These are phyloP conservation scores for Candida pseudoglaebosa DNA, from an alignment of 805 yeast species.

Conservation along the genomic window DNA sequence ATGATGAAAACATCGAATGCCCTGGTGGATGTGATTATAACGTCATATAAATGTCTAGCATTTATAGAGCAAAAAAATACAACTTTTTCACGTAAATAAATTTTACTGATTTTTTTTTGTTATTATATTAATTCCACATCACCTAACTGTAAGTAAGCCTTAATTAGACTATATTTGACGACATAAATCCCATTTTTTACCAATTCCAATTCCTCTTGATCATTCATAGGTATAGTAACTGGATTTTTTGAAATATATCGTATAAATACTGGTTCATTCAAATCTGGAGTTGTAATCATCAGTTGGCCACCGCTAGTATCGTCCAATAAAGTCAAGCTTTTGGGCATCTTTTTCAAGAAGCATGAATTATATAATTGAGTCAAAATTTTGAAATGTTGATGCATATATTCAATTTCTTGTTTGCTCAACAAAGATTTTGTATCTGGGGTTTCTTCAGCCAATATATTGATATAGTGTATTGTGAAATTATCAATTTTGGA, in stretches of 20 bases:
- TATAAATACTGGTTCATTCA: constrained; percentile 74
- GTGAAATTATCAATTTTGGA: constrained; percentile 70
- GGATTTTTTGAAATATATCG: constrained; percentile 37
- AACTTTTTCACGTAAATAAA: no score
- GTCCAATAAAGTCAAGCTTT: constrained; percentile 65
- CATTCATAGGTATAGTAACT: constrained; percentile 24
- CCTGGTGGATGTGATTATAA: constrained; percentile 67
- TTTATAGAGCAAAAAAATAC: no score
- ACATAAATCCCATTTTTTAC: constrained; percentile 68
- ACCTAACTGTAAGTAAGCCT: constrained; percentile 30
- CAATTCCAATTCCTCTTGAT: constrained; percentile 52
- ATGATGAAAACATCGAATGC: constrained; percentile 62
- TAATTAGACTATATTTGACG: constrained; percentile 53
- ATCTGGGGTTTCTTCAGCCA: constrained; percentile 6
- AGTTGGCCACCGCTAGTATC: constrained; percentile 56
- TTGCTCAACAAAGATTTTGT: constrained; percentile 37
- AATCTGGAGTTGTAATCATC: constrained; percentile 79
- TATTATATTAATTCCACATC: constrained; percentile 34
- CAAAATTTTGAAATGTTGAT: constrained; percentile 60
- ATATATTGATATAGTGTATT: constrained; percentile 48
- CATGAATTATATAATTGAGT: constrained; percentile 62
- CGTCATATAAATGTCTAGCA: constrained; percentile 9
- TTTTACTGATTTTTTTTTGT: no score
- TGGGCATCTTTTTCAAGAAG: constrained; percentile 67
- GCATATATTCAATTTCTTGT: constrained; percentile 65